phyloP scores from a whole-genome alignment of 2,329 filamentous ascomycete species.

The Alternaria triticimaculans region DNA sequence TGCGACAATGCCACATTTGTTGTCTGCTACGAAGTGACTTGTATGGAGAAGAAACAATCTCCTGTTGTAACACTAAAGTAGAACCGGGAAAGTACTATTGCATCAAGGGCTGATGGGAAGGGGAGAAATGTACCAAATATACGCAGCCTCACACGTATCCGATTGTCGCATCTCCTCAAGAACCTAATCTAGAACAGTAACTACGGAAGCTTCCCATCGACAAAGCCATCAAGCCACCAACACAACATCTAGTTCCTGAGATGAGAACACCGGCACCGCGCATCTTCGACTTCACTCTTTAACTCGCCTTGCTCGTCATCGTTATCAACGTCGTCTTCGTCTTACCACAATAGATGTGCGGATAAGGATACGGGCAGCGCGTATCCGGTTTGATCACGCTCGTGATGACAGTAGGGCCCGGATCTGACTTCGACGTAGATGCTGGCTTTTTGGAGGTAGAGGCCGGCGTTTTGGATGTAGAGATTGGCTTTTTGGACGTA shows the following conservation, averaged over 20 bases:
- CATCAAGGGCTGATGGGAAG: neutral
- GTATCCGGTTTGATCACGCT: slow-evolving; percentile 17
- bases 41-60: neutral
- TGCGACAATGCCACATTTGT: neutral
- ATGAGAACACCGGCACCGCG: neutral
- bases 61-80: neutral
- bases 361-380: slow-evolving; percentile 43
- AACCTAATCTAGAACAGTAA: neutral
- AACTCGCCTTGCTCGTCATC: neutral
- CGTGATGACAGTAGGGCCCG: neutral
- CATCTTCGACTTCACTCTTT: neutral
- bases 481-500: neutral
- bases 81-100: neutral
- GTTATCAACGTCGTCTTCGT: slow-evolving; percentile 18
- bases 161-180: neutral
- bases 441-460: neutral
- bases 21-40: neutral
- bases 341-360: slow-evolving; percentile 26
- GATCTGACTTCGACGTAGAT: neutral
- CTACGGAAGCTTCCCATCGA: neutral
- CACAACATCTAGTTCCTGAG: neutral
- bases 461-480: no score
- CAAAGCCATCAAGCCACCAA: neutral
- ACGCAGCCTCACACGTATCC: neutral
- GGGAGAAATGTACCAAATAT: neutral